Conservation (phyloP, 1,139 yeast species). For the Dujonia santamariae region DNA sequence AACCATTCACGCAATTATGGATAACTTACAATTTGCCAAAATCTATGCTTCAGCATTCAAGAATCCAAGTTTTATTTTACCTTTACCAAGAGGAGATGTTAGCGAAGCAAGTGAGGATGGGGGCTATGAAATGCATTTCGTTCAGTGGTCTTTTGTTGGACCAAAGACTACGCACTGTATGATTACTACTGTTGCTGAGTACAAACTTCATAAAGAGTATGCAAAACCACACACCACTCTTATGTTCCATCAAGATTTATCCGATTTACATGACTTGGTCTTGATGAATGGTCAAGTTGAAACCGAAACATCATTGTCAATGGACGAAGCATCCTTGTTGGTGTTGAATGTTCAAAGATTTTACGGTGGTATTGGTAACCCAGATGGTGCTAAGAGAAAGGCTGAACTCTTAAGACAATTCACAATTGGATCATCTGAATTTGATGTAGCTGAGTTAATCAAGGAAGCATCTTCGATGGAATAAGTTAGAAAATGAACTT, state of each 20-base stretch:
- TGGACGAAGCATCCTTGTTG: slow-evolving; percentile 76
- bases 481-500: too few relatives aligned
- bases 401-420: slow-evolving; percentile 60
- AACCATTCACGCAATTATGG: slow-evolving; percentile 63
- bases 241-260: slow-evolving; percentile 80
- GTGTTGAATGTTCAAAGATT: slow-evolving; percentile 83
- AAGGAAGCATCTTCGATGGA: slow-evolving; percentile 74
- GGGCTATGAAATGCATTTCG: slow-evolving; percentile 80
- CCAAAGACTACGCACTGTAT: slow-evolving; percentile 83
- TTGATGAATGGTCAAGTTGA: slow-evolving; percentile 89
- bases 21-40: slow-evolving; percentile 52
- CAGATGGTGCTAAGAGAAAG: slow-evolving; percentile 46
- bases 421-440: slow-evolving; percentile 62
- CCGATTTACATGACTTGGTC: slow-evolving; percentile 58
- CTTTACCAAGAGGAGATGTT: slow-evolving; percentile 66
- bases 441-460: slow-evolving; percentile 65
- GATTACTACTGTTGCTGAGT: slow-evolving; percentile 90
- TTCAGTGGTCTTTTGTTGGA: slow-evolving; percentile 93
- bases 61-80: slow-evolving; percentile 73
- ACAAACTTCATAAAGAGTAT: slow-evolving; percentile 83
- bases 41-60: slow-evolving; percentile 66
- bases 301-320: slow-evolving; percentile 57
- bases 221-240: slow-evolving; percentile 95
- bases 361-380: slow-evolving; percentile 60
- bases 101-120: slow-evolving; percentile 27